Evolutionary conservation across 305 asterid genomes (phyloP).

Genomic region (Fraxinus nigra): DNA sequence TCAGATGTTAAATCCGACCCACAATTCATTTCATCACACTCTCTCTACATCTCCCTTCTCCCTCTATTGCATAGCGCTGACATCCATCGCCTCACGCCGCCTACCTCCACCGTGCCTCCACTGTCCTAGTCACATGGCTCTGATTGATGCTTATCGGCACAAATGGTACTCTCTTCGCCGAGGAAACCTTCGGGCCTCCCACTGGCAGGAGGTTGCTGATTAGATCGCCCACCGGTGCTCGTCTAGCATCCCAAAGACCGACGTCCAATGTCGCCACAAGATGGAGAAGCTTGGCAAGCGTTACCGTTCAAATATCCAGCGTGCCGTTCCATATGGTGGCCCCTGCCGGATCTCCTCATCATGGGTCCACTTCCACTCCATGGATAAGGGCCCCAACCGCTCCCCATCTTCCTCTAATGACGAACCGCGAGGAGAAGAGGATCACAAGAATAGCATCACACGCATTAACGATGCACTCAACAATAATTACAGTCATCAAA

Average conservation of each 20-base stretch:
- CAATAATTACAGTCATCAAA: constrained; percentile 16
- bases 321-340: constrained; percentile 74
- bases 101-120: constrained; percentile 91
- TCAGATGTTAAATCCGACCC: too few relatives aligned
- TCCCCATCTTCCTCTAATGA: constrained; percentile 40
- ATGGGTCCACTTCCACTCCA: constrained; percentile 80
- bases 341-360: constrained; percentile 57
- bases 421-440: constrained; percentile 41
- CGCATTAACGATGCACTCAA: constrained; percentile 20
- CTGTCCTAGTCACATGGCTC: constrained; percentile 96
- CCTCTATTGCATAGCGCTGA: constrained; percentile 41
- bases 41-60: too few relatives aligned
- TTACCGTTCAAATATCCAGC: constrained; percentile 83
- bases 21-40: too few relatives aligned
- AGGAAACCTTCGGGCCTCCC: constrained; percentile 73
- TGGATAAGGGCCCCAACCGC: constrained; percentile 75
- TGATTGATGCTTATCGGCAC: constrained; percentile 64
- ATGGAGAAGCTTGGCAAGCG: constrained; percentile 98
- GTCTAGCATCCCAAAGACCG: constrained; percentile 50
- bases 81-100: constrained; percentile 60
- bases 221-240: constrained; percentile 63
- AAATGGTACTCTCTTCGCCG: constrained; percentile 94
- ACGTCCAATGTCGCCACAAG: constrained; percentile 95
- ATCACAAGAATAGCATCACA: constrained; percentile 30
- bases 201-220: constrained; percentile 94